These are phyloP conservation scores for Daldinia caldariorum DNA, from an alignment of 495 filamentous ascomycete genomes.

Conservation along the genomic window DNA sequence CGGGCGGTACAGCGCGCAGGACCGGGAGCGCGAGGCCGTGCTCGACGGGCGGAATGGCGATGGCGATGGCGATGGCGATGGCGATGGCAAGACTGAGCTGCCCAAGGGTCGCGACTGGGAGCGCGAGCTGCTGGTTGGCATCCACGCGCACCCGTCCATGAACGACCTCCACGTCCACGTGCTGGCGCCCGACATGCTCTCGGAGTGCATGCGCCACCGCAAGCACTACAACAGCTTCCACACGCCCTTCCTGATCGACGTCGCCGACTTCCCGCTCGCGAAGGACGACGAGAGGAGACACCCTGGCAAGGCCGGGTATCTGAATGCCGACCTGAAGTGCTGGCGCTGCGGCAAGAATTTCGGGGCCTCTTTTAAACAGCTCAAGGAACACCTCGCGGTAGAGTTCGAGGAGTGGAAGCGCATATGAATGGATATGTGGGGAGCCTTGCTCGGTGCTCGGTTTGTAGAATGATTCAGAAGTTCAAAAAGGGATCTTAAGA, in stretches of 20 bases:
- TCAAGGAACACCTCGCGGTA: conserved; percentile 81
- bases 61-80: too few species aligned
- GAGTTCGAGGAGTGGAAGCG: conserved; percentile 87
- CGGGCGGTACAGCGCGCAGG: conserved; percentile 69
- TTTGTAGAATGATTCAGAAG: background rate
- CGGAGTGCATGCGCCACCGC: conserved; percentile 73
- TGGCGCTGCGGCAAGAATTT: conserved; percentile 87
- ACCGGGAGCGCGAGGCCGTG: conserved; percentile 65
- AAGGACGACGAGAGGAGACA: conserved; percentile 67
- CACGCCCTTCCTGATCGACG: conserved; percentile 82
- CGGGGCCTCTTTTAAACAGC: conserved; percentile 71
- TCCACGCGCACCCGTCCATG: conserved; percentile 93
- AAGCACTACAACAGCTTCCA: conserved; percentile 95
- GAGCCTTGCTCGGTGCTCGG: background rate
- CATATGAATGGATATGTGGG: conserved; percentile 61
- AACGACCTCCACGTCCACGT: conserved; percentile 92
- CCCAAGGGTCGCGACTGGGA: conserved; percentile 82
- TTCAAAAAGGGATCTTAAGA: background rate
- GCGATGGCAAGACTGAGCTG: too few species aligned
- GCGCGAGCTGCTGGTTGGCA: conserved; percentile 76
- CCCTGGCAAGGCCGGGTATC: conserved; percentile 63
- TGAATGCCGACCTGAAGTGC: conserved; percentile 73
- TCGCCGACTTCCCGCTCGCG: conserved; percentile 83
- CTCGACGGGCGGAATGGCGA: too few species aligned
- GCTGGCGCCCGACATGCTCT: conserved; percentile 76